Evolutionary conservation across 768 basidiomycete species (phyloP).

Genomic region (Trametes maxima): DNA sequence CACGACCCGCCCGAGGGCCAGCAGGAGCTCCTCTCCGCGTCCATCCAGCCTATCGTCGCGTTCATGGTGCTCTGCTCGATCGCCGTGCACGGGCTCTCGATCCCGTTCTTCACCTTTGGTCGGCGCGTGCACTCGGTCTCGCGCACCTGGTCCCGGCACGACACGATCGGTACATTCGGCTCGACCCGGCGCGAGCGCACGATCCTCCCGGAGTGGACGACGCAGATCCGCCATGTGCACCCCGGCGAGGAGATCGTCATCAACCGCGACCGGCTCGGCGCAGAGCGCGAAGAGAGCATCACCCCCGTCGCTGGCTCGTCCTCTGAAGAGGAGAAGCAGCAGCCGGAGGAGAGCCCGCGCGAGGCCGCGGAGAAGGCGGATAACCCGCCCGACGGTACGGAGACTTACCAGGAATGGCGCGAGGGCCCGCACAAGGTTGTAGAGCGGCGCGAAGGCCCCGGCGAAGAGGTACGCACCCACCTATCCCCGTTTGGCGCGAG

Average conservation of each 20-base stretch:
- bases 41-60: conserved; percentile 90
- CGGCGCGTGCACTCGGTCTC: conserved; percentile 89
- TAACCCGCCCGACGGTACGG: conserved; percentile 48
- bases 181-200: conserved; percentile 26
- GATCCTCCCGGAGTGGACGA: conserved; percentile 79
- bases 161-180: conserved; percentile 39
- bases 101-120: conserved; percentile 92
- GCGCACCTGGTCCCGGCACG: conserved; percentile 86
- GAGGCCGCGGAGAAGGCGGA: conserved; percentile 29
- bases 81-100: conserved; percentile 85
- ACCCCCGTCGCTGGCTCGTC: conserved; percentile 36
- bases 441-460: conserved; percentile 59
- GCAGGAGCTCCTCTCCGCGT: conserved; percentile 63
- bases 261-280: conserved; percentile 64
- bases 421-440: conserved; percentile 71
- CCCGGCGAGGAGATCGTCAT: conserved; percentile 81
- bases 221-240: conserved; percentile 68
- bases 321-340: conserved; percentile 35
- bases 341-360: conserved; percentile 25
- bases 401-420: conserved; percentile 57
- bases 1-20: conserved; percentile 53
- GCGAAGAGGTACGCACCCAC: conserved; percentile 60
- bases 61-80: conserved; percentile 96
- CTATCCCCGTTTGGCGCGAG: background rate
- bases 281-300: conserved; percentile 48